Percentiles rank a stretch among this genome's conserved stretches.
Conservation (phyloP, 192 early-diverging fungal genomes). For the Dimargaris xerosporica region DNA sequence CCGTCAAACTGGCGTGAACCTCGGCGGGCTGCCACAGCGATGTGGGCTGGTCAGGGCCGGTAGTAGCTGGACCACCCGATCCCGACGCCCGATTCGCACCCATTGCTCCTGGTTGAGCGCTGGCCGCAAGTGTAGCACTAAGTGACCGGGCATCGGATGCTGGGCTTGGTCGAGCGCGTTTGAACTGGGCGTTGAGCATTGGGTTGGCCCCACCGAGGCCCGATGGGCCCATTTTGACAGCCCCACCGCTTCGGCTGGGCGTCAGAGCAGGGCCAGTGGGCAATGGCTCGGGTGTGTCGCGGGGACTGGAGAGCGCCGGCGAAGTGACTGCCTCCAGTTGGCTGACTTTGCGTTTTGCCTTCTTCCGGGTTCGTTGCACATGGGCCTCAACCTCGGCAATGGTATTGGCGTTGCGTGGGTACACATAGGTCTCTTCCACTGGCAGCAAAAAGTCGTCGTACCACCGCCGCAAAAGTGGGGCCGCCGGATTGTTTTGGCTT, state of each 20-base stretch:
- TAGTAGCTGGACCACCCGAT: neutral
- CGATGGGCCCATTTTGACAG: too few relatives aligned
- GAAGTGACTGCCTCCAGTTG: neutral
- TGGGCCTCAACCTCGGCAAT: slow-evolving; percentile 7
- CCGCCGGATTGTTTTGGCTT: slow-evolving; percentile 8
- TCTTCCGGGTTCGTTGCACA: neutral
- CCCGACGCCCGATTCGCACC: too few relatives aligned
- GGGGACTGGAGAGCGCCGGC: slow-evolving; percentile 1
- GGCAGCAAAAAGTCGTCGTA: slow-evolving; percentile 9
- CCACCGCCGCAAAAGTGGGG: slow-evolving; percentile 3
- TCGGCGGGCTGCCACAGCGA: neutral
- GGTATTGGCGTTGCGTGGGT: neutral
- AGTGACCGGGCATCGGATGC: neutral
- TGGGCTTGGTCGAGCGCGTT: neutral
- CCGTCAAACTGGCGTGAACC: neutral
- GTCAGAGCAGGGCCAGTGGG: neutral
- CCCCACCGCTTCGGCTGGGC: too few relatives aligned
- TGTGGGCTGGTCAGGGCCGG: neutral
- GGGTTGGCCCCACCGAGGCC: too few relatives aligned
- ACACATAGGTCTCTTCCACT: slow-evolving; percentile 6
- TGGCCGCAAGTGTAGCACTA: too few relatives aligned
- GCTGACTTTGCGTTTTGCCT: slow-evolving; percentile 5
- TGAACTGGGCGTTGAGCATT: neutral
- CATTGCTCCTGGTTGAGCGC: too few relatives aligned
- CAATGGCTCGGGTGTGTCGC: slow-evolving; percentile 1